Evolutionary conservation across 192 early-diverging fungal genomes (phyloP), one percentile per base, ranked within the genome.

Genomic region (Entomortierella beljakovae): DNA sequence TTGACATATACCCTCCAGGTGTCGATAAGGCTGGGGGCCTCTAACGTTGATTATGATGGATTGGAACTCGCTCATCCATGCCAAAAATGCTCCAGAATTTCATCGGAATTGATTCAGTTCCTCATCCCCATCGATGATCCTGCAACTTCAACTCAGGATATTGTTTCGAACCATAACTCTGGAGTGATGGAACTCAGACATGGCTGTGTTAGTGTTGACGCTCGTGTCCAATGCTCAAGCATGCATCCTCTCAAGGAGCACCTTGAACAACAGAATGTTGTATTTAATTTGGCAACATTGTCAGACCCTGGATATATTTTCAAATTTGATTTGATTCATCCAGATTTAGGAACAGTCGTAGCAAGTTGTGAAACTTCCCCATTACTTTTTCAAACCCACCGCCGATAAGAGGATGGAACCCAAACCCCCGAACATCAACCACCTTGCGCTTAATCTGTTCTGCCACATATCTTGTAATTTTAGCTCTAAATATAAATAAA

Each of bases 291-390:
- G n/a, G n/a, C n/a, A n/a, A n/a, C n/a, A n/a, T n/a, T 79, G 6
- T 25, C 51, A n/a, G 75, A 79, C 26, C 75, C 75, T 22, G 75
- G 75, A n/a, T 79, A 60, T 52, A 62, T 79, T 13, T 79, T 79
- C 35, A 28, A 35, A 29, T 79, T 79, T 49, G 62, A 60, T 29
- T 46, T 79, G 48, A 22, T 79, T 40, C 75, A 79, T 37, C 75
- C 75, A 10, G 65, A 35, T 16, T 26, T 65, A 8, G 35, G 70
- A 35, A 59, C 40, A 2, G 62, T 70, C 15, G 75, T 70, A 13
- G 61, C 75, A 5, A 61, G 33, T 1, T 42, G 5, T 29, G 37
- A 52, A 50, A 64, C 61, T 0, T 51, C 28, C 9, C 75, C 75
- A 3, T 50, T 70, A 6, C 13, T 48, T 16, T 79, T 79, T 49